These are phyloP conservation scores for Ceratobasidium sp. DNA, from an alignment of 1,284 basidiomycete species.

Conservation along the genomic window DNA sequence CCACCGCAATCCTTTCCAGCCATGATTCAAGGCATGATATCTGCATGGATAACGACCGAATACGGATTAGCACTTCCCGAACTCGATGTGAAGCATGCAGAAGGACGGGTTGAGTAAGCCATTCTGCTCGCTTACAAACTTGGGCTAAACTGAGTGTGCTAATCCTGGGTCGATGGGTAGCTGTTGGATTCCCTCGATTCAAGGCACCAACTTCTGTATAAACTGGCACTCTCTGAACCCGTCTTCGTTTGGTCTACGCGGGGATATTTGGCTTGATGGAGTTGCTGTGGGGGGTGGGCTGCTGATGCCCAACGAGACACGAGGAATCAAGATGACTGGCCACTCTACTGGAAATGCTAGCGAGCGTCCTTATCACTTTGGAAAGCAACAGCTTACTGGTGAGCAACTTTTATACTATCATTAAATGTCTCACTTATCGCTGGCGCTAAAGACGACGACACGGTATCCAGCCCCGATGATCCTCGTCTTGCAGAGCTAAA, in stretches of 20 bases:
- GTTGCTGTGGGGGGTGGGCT: constrained; percentile 29
- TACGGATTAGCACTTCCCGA: constrained; percentile 13
- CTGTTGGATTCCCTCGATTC: constrained; percentile 35
- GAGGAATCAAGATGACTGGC: constrained; percentile 35
- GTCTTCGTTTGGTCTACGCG: constrained; percentile 29
- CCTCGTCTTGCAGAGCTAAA: constrained; percentile 27
- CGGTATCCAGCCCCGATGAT: constrained; percentile 12
- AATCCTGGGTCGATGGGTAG: too few relatives aligned
- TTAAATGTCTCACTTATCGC: neutral
- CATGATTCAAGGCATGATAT: constrained; percentile 38
- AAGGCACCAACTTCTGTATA: constrained; percentile 33
- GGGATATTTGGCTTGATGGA: constrained; percentile 30
- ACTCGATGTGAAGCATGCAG: constrained; percentile 21
- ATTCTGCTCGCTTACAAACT: neutral
- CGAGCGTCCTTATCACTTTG: constrained; percentile 30
- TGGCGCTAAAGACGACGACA: constrained; percentile 16
- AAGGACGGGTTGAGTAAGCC: constrained; percentile 32
- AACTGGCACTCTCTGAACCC: constrained; percentile 34
- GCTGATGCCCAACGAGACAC: constrained; percentile 30
- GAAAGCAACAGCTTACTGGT: constrained; percentile 31
- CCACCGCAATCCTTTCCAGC: neutral
- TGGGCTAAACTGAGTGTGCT: too few relatives aligned
- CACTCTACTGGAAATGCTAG: constrained; percentile 11
- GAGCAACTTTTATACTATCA: neutral
- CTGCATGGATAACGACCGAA: constrained; percentile 35